Conservation (phyloP, 2,329 filamentous ascomycete species). For the Alternaria arborescens region DNA sequence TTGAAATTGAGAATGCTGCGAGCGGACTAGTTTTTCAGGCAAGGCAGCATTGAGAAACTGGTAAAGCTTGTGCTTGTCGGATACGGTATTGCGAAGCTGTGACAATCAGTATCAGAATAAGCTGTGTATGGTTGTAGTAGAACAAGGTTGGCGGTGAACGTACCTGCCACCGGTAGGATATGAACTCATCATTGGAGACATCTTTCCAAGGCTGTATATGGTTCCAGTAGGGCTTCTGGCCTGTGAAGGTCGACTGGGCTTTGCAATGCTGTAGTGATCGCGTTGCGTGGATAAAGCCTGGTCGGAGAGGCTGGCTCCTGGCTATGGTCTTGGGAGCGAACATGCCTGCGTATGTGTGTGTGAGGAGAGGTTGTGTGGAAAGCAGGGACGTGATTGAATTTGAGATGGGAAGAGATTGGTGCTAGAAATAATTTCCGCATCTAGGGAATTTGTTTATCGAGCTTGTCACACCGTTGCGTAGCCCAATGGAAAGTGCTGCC, state of each 20-base stretch:
- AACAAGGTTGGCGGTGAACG: slow-evolving; percentile 33
- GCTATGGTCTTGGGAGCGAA: neutral
- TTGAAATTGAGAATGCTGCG: slow-evolving; percentile 38
- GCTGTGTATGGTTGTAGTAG: neutral
- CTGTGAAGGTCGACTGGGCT: slow-evolving; percentile 20
- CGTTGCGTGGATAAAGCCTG: neutral
- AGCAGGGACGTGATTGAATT: neutral
- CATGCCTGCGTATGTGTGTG: slow-evolving; percentile 8
- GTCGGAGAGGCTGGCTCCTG: slow-evolving; percentile 5
- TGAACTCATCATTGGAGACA: slow-evolving; percentile 59
- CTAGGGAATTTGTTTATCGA: neutral
- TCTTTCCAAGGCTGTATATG: slow-evolving; percentile 61
- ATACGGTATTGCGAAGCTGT: slow-evolving; percentile 62
- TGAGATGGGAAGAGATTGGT: neutral
- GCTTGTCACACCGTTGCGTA: neutral
- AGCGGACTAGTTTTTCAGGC: slow-evolving; percentile 59
- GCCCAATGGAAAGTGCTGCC: neutral
- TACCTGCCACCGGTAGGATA: slow-evolving; percentile 65
- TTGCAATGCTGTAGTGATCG: slow-evolving; percentile 10
- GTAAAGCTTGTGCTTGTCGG: slow-evolving; percentile 57
- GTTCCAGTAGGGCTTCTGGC: slow-evolving; percentile 58
- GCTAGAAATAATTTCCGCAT: neutral
- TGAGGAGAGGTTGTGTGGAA: neutral
- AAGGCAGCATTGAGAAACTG: slow-evolving; percentile 61
- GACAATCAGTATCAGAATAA: neutral